phyloP scores from a whole-genome alignment of 1,284 basidiomycete genomes.

The Sporisorium scitamineum region DNA sequence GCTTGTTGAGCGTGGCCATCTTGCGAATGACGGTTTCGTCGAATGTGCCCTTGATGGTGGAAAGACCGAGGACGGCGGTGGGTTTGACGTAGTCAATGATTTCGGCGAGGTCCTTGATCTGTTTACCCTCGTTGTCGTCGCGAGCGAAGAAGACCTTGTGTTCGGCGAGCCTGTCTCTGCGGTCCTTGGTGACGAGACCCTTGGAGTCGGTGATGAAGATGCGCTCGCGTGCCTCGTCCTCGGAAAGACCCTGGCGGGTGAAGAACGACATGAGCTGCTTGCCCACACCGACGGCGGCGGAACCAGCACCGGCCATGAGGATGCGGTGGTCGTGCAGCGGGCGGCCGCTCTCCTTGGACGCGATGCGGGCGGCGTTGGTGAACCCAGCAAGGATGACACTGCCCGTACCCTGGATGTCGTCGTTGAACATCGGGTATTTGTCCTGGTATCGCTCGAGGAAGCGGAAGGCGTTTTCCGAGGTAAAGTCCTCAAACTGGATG shows the following conservation, averaged over 20 bases:
- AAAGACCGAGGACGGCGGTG: constrained; percentile 89
- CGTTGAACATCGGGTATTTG: constrained; percentile 74
- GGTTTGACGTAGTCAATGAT: constrained; percentile 88
- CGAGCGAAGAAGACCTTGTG: constrained; percentile 67
- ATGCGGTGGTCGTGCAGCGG: constrained; percentile 83
- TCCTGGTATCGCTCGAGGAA: constrained; percentile 66
- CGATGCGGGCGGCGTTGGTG: constrained; percentile 85
- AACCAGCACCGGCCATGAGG: constrained; percentile 90
- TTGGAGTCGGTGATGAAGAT: constrained; percentile 68
- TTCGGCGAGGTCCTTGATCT: constrained; percentile 74
- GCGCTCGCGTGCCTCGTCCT: constrained; percentile 62
- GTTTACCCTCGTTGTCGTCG: constrained; percentile 62
- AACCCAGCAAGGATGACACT: constrained; percentile 88
- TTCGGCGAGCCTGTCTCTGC: constrained; percentile 61
- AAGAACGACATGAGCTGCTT: constrained; percentile 68
- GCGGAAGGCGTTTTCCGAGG: constrained; percentile 67
- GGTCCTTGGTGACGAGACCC: constrained; percentile 66
- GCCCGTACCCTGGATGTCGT: constrained; percentile 79
- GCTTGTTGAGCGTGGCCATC: constrained; percentile 86
- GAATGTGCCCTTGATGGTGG: constrained; percentile 87
- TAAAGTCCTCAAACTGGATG: constrained; percentile 82
- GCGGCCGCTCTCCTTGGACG: constrained; percentile 78
- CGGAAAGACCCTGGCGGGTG: constrained; percentile 58
- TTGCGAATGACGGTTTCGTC: constrained; percentile 79
- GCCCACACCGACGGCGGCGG: constrained; percentile 80